Evolutionary conservation across 257 asterid genomes (phyloP).

Genomic region (Przewalskia tangutica): DNA sequence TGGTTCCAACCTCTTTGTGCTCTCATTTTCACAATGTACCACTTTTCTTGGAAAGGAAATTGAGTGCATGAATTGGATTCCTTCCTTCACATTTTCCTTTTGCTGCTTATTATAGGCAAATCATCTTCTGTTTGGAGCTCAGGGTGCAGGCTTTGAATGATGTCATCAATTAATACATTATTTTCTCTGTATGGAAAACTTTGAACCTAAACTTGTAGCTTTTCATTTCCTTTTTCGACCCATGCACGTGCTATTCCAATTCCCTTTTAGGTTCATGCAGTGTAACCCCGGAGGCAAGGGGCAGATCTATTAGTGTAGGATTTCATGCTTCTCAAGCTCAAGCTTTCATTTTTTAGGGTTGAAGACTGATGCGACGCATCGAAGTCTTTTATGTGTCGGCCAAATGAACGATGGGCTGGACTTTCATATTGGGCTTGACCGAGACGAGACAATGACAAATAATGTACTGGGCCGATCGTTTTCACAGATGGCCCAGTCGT

Average conservation of each 20-base stretch:
- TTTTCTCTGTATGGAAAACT: not conserved
- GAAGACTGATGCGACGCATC: too few species aligned
- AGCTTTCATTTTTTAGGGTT: too few species aligned
- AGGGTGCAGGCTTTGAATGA: not conserved
- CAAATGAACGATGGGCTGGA: too few species aligned
- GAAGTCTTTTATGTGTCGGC: too few species aligned
- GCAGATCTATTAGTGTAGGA: too few species aligned
- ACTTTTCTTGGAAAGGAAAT: conserved; percentile 21
- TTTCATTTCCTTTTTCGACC: not conserved
- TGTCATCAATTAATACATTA: not conserved
- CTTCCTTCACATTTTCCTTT: not conserved
- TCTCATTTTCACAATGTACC: conserved; percentile 24
- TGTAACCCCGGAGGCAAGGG: not conserved
- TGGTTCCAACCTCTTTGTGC: conserved; percentile 15
- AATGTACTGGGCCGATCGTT: too few species aligned
- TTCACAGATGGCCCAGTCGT: too few species aligned
- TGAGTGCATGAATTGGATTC: not conserved
- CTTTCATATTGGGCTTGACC: too few species aligned
- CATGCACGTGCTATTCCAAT: not conserved
- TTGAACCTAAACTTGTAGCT: not conserved
- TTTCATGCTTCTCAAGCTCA: too few species aligned
- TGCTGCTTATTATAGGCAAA: not conserved
- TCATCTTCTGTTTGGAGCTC: not conserved
- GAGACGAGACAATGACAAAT: too few species aligned
- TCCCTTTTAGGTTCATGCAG: not conserved